Percentiles rank a stretch among this genome's conserved stretches.
phyloP scores from a whole-genome alignment of 257 asterid genomes.

The Handroanthus guayacan region DNA sequence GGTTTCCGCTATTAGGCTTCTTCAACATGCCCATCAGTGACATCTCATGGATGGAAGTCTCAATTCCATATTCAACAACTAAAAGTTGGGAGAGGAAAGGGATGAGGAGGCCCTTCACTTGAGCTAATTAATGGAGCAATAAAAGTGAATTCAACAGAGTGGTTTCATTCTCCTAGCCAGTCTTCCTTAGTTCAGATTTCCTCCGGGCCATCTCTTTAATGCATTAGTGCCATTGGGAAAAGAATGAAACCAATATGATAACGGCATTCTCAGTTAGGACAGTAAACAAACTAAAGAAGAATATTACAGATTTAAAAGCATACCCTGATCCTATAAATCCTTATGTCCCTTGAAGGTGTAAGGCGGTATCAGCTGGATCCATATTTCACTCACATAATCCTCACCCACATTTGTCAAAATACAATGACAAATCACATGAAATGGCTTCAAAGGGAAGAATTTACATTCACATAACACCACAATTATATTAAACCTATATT shows the following conservation, averaged over 20 bases:
- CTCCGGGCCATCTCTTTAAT: not conserved
- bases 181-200: not conserved
- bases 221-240: not conserved
- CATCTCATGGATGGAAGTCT: not conserved
- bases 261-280: not conserved
- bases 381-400: not conserved
- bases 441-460: not conserved
- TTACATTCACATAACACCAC: conserved; percentile 20
- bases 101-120: not conserved
- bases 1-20: not conserved
- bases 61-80: conserved; percentile 1
- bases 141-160: not conserved
- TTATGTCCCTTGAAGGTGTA: not conserved
- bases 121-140: too few species aligned
- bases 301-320: not conserved
- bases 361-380: conserved; percentile 11
- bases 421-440: not conserved
- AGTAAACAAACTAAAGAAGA: not conserved
- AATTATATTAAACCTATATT: not conserved
- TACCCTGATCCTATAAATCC: not conserved
- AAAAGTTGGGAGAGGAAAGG: not conserved
- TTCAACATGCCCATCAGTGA: not conserved
- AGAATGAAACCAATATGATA: not conserved
- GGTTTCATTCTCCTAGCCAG: not conserved
- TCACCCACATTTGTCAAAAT: not conserved